phyloP scores from a whole-genome alignment of 441 rosid genomes.

The Kokia cookei region DNA sequence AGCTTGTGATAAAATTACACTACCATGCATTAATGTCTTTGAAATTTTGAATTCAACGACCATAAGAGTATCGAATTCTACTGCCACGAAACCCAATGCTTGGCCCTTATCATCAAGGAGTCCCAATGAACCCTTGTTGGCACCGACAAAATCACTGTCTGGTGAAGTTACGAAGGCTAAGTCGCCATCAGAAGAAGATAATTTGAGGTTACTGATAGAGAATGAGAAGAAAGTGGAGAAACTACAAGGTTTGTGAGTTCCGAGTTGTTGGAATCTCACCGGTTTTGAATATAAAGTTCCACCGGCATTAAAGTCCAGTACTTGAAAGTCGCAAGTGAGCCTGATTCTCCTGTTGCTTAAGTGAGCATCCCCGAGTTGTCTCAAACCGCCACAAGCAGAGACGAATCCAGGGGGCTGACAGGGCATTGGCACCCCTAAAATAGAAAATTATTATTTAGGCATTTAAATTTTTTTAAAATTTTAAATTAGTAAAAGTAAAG shows the following conservation, averaged over 20 bases:
- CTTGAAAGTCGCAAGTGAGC: conserved; percentile 79
- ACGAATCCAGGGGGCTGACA: too few relatives aligned
- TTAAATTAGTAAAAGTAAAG: too few relatives aligned
- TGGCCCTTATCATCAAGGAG: conserved; percentile 35
- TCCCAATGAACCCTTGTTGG: conserved; percentile 70
- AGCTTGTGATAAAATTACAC: conserved; percentile 56
- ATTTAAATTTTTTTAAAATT: too few relatives aligned
- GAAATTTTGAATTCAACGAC: conserved; percentile 44
- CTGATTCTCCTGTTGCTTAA: conserved; percentile 62
- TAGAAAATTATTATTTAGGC: too few relatives aligned
- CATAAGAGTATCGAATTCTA: conserved; percentile 89
- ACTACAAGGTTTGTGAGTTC: conserved; percentile 40
- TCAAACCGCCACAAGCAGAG: too few relatives aligned
- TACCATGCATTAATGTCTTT: conserved; percentile 75
- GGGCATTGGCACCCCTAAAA: too few relatives aligned
- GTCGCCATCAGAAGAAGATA: conserved; percentile 90
- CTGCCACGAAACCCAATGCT: conserved; percentile 61
- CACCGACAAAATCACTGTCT: conserved; percentile 55
- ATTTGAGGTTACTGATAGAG: conserved; percentile 66
- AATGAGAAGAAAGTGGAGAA: conserved; percentile 85
- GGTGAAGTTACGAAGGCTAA: conserved; percentile 79
- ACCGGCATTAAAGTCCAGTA: conserved; percentile 80
- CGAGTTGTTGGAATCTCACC: conserved; percentile 61
- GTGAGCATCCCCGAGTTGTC: conserved; percentile 73
- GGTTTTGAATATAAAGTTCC: conserved; percentile 69